These are phyloP conservation scores for Trichophaea hybrida DNA, from an alignment of 2,329 filamentous ascomycete genomes.

Conservation along the genomic window DNA sequence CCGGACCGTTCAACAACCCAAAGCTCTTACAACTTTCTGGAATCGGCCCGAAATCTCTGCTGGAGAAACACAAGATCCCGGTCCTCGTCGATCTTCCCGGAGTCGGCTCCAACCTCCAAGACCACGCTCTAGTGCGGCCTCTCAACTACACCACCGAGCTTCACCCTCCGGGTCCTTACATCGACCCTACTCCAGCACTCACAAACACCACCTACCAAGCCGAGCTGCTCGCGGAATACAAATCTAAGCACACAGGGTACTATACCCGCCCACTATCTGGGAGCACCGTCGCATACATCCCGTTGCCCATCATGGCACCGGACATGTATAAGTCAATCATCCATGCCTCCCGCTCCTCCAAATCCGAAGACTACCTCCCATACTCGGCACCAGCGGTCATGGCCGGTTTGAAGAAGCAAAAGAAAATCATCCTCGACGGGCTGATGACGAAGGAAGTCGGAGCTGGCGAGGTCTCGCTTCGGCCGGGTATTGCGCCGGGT, in stretches of 20 bases:
- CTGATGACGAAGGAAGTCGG: not conserved
- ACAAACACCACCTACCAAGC: not conserved
- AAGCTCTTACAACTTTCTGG: constrained; percentile 24
- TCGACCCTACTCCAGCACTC: not conserved
- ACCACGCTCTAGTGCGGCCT: constrained; percentile 31
- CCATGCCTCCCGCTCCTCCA: not conserved
- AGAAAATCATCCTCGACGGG: not conserved
- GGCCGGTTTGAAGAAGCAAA: not conserved
- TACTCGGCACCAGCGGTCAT: not conserved
- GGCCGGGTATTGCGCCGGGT: not conserved
- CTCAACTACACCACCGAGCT: not conserved
- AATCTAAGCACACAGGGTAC: not conserved
- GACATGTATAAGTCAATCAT: not conserved
- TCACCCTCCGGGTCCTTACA: not conserved
- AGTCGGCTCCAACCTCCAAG: constrained; percentile 42
- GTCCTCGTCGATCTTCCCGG: constrained; percentile 37
- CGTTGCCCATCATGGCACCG: not conserved
- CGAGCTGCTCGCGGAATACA: not conserved
- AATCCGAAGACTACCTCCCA: not conserved
- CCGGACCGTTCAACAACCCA: constrained; percentile 21
- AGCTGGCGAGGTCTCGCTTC: not conserved
- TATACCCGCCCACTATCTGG: not conserved
- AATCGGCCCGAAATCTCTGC: constrained; percentile 17
- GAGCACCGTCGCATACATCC: not conserved
- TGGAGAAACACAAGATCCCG: constrained; percentile 13